Evolutionary conservation across 163 green algal species (phyloP), one percentile per base, ranked within the genome.

Genomic region (Volvox carteri): DNA sequence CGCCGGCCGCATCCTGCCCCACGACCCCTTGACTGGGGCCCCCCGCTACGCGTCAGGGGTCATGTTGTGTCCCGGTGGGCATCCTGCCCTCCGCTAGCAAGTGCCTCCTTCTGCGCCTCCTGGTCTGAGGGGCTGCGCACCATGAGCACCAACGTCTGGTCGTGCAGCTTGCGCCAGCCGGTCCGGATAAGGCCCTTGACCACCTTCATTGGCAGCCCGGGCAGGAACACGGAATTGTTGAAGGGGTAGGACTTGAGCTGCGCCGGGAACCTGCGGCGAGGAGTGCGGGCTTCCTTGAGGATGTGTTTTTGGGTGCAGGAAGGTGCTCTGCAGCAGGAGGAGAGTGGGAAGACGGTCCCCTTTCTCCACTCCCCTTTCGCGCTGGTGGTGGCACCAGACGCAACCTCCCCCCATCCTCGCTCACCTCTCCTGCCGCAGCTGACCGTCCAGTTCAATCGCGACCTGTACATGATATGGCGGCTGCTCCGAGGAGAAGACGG

Each of bases 211-310:
- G 80, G 80, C 44, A 87, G 60, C 1, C 80, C 80, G 0, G 62
- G 80, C 30, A 87, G 18, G 46, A 87, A 87, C 14, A 87, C 62
- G 9, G 44, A 70, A 44, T 87, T 87, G 65, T 87, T 78, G 44
- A n/a, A 54, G 19, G 62, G 44, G 44, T 87, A 87, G 21, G 44
- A 52, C 80, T 87, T 87, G 42, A 87, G 33, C 16, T 77, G 60
- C 5, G 78, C 78, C 4, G 41, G n/a, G 60, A 77, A 77, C 37
- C 78, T 85, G 78, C 35, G n/a, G 68, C 14, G 6, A 30, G 68
- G 35, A 42, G 3, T 42, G 14, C 37, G n/a, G 68, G n/a, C 35
- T 37, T 8, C 4, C 9, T 30, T 18, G 58, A 70, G 11, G 58
- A 23, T 70, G 19, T 18, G 58, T 33, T n/a, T 33, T 37, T 37